Base-by-base conservation (phyloP, 352 stramenopile genomes). In the Globisporangium rhizosaccharum region DNA sequence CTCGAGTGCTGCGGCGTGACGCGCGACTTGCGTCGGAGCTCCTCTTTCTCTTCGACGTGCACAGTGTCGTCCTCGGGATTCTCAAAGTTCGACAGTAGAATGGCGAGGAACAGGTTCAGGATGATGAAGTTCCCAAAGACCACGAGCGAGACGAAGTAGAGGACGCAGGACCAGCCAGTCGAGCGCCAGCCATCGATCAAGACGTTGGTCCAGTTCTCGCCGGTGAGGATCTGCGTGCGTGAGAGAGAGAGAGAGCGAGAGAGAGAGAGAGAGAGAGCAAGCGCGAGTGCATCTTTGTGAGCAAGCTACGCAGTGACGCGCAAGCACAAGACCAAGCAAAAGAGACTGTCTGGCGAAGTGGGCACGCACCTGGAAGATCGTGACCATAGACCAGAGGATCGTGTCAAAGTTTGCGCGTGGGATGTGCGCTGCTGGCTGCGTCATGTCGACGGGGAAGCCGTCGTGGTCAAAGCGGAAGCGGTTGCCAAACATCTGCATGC, bases 401-500 rank as follows among this genome's bases (percentile, higher is more conserved):
- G 71, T 77, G 50, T 91, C 81, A 44, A 91, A 89, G 56, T 88
- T 88, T 2, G 75, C 67, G n/a, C 78, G 68, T 8, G 75, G 75
- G 25, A 84, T 73, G 46, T 78, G 68, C 18, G 58, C 50, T 18
- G 63, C 68, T 28, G 46, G 46, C 18, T 79, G 53, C 25, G 73
- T 66, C 30, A 56, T 57, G 42, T 73, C 61, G 14, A 85, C 63
- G 1, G 73, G 69, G 23, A 69, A 74, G 2, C 78, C 94, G 39
- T 76, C 63, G 20, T 67, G 59, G 53, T 97, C 87, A 59, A 97
- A 98, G 28, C 85, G 85, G 52, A 98, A 82, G 50, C 86, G 69
- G 60, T 97, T 97, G 3, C 85, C 83, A 56, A 98, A 97, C n/a
- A 94, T 84, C 66, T 97, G 89, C 82, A 97, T 94, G 33, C 90